Conservation (phyloP, 257 asterid species). For the Thymus quinquecostatus region DNA sequence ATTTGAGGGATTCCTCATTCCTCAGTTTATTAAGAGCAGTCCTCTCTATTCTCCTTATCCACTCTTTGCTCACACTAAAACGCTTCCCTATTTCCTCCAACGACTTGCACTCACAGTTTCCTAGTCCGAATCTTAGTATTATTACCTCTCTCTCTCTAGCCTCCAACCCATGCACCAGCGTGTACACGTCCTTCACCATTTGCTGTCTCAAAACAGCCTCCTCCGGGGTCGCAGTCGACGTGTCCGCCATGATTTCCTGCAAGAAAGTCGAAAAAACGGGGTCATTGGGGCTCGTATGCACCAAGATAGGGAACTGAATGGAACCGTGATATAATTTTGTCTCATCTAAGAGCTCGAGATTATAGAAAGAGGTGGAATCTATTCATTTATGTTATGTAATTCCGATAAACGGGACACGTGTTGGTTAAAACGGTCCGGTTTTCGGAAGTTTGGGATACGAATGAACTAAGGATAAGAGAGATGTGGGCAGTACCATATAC, state of each 20-base stretch:
- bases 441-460: background rate
- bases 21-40: constrained; percentile 66
- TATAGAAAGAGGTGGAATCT: too few relatives aligned
- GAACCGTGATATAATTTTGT: too few relatives aligned
- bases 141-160: constrained; percentile 70
- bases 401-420: too few relatives aligned
- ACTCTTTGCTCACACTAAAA: constrained; percentile 82
- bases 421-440: background rate
- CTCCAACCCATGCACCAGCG: constrained; percentile 63
- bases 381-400: too few relatives aligned
- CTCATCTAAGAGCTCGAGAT: too few relatives aligned
- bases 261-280: background rate
- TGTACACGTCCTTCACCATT: constrained; percentile 46
- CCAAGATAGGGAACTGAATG: too few relatives aligned
- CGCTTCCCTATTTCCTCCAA: constrained; percentile 80
- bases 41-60: constrained; percentile 80
- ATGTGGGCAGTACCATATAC: constrained; percentile 48
- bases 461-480: background rate
- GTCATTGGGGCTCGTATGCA: background rate
- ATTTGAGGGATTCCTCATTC: constrained; percentile 42
- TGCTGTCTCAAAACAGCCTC: constrained; percentile 57
- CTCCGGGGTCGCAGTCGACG: constrained; percentile 59
- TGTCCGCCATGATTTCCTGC: constrained; percentile 72
- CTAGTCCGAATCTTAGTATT: constrained; percentile 74
- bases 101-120: constrained; percentile 55